Conservation (phyloP, 352 stramenopile species). For the Globisporangium okanoganense region DNA sequence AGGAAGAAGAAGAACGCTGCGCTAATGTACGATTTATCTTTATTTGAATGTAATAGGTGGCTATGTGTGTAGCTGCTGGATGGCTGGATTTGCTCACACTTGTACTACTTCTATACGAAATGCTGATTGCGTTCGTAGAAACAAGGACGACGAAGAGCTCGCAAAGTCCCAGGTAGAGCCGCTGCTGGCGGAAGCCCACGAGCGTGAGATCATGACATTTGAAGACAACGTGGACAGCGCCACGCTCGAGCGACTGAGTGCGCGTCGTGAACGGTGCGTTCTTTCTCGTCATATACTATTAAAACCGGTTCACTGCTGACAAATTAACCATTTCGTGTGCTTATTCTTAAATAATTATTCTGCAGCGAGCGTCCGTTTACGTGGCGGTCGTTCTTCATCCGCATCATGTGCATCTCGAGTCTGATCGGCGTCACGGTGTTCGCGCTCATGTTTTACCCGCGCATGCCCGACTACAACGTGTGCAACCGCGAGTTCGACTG, state of each 20-base stretch:
- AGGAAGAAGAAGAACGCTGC: conserved; percentile 32
- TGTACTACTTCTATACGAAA: no score
- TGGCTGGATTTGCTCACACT: background rate
- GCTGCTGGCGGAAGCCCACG: conserved; percentile 41
- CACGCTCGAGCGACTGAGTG: conserved; percentile 47
- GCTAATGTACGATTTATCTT: conserved; percentile 14
- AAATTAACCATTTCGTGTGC: background rate
- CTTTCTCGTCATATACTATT: background rate
- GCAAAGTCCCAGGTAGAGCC: conserved; percentile 42
- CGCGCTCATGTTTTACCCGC: conserved; percentile 85
- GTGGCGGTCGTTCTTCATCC: conserved; percentile 46
- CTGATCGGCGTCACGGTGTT: conserved; percentile 63
- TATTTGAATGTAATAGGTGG: background rate
- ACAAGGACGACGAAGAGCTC: conserved; percentile 32
- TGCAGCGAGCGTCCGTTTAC: conserved; percentile 39
- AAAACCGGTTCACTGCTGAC: background rate
- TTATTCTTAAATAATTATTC: background rate
- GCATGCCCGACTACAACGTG: conserved; percentile 86
- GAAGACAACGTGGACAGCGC: conserved; percentile 55
- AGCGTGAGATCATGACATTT: conserved; percentile 51
- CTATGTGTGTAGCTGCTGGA: background rate
- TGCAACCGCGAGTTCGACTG: conserved; percentile 89
- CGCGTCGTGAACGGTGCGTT: conserved; percentile 31
- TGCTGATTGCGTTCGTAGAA: no score
- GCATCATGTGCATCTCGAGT: conserved; percentile 46